Percentiles rank a stretch among this genome's conserved stretches.
Evolutionary conservation across 306 rosid genomes (phyloP).

Genomic region (Psophocarpus tetragonolobus): DNA sequence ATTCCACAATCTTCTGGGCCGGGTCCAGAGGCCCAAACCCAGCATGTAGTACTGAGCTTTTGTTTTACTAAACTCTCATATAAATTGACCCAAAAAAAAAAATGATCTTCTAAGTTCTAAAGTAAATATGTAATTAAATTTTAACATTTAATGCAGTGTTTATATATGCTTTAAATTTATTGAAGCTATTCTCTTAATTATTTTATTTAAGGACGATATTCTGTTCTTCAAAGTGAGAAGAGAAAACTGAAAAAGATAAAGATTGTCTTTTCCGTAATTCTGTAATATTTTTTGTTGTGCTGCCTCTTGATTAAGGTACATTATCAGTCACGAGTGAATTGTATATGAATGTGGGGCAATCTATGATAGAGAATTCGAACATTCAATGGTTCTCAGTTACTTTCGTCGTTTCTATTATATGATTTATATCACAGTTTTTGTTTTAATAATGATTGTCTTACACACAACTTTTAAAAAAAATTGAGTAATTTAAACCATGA

Average conservation of each 20-base stretch:
- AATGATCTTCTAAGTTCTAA: not conserved
- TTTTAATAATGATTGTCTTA: not conserved
- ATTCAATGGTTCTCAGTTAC: not conserved
- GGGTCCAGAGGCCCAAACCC: constrained; percentile 2
- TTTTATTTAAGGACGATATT: not conserved
- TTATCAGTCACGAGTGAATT: not conserved
- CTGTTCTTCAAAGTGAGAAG: not conserved
- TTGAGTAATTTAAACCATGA: not conserved
- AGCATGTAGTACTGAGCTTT: not conserved
- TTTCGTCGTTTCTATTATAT: not conserved
- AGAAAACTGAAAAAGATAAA: not conserved
- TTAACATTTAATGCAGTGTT: not conserved
- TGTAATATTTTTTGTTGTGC: not conserved
- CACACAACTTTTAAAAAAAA: not conserved
- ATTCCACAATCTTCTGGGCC: not conserved
- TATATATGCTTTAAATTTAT: not conserved
- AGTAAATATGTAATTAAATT: not conserved
- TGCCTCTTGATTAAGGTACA: not conserved
- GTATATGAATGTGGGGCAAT: not conserved
- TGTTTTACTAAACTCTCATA: not conserved
- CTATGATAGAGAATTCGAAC: not conserved
- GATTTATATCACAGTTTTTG: not conserved
- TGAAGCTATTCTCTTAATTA: not conserved
- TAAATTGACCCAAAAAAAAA: not conserved
- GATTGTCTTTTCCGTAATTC: not conserved